Base-by-base conservation (phyloP, 345 rosid genomes). In the Syzygium aqueum region DNA sequence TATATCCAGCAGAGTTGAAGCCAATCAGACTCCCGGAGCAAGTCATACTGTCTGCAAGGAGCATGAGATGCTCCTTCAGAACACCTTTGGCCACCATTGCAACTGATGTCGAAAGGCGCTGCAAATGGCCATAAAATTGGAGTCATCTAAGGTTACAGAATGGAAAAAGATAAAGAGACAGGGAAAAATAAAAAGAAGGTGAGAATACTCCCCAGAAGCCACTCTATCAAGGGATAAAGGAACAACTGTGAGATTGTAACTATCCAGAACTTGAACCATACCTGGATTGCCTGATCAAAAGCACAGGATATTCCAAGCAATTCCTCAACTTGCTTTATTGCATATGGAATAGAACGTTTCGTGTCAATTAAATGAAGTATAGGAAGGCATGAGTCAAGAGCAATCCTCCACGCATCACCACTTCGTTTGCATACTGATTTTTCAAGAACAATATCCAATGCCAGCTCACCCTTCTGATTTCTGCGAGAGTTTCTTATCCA, bases 381-480 rank as follows among this genome's bases (percentile, higher is more conserved):
- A 25, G 99, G 95, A 89, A 97, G 96, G 91, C 99, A 96, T 9
- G 97, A 92, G 88, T 97, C 99, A 51, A 96, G 89, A 80, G 93
- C 96, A 87, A 94, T 90, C 91, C 99, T 95, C 99, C 99, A 97
- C 17, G 98, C 98, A 94, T 95, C 99, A 65, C 99, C 99, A 87
- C 94, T 94, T 90, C 90, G 89, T 89, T 95, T 96, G 85, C 95
- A 96, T 77, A 88, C 95, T 28, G 96, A 89, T 85, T 96, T 96
- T 87, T 95, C 96, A 85, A 96, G 89, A 80, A 94, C 92, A 88
- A 96, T 88, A 28, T 97, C 98, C 88, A 97, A 84, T 28, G 95
- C 99, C 91, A 94, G 86, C 90, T 94, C 99, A 86, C 98, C 98
- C 86, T 92, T 91, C 86, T 86, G 93, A 53, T 63, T 89, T 86